Conservation (phyloP, 2,329 filamentous ascomycete genomes). For the Fusarium oxysporum region DNA sequence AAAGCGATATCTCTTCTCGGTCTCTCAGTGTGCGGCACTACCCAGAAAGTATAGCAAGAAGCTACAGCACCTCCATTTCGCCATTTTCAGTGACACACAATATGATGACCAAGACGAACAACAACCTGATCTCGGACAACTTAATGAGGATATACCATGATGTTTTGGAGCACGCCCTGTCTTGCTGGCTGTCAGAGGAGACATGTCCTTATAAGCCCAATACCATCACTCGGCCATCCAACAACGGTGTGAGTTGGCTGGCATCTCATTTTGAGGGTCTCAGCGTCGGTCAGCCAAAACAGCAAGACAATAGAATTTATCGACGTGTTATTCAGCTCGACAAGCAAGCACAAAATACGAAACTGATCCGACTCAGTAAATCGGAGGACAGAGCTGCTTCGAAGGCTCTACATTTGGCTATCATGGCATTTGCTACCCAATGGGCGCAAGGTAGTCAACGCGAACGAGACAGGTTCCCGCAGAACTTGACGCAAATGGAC, state of each 20-base stretch:
- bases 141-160: slow-evolving; percentile 62
- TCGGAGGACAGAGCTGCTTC: slow-evolving; percentile 57
- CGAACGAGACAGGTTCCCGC: slow-evolving; percentile 43
- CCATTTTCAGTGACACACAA: slow-evolving; percentile 44
- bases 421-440: slow-evolving; percentile 65
- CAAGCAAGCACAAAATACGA: slow-evolving; percentile 53
- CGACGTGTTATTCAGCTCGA: slow-evolving; percentile 62
- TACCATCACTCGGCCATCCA: slow-evolving; percentile 32
- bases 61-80: slow-evolving; percentile 43
- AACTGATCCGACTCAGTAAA: slow-evolving; percentile 54
- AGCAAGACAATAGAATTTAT: slow-evolving; percentile 59
- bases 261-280: slow-evolving; percentile 44
- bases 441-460: slow-evolving; percentile 52
- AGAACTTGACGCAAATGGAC: slow-evolving; percentile 40
- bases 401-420: slow-evolving; percentile 60
- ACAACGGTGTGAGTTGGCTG: slow-evolving; percentile 46
- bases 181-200: slow-evolving; percentile 65
- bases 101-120: slow-evolving; percentile 45
- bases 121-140: slow-evolving; percentile 45
- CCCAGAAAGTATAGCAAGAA: slow-evolving; percentile 42
- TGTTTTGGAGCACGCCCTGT: slow-evolving; percentile 63
- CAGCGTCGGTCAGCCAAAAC: slow-evolving; percentile 44
- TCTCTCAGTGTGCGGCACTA: slow-evolving; percentile 44
- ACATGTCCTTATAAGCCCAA: slow-evolving; percentile 61
- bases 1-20: slow-evolving; percentile 42